Evolutionary conservation across 179 eudicot species (phyloP), one percentile per base, ranked within the genome.

Genomic region (Beta corolliflora): DNA sequence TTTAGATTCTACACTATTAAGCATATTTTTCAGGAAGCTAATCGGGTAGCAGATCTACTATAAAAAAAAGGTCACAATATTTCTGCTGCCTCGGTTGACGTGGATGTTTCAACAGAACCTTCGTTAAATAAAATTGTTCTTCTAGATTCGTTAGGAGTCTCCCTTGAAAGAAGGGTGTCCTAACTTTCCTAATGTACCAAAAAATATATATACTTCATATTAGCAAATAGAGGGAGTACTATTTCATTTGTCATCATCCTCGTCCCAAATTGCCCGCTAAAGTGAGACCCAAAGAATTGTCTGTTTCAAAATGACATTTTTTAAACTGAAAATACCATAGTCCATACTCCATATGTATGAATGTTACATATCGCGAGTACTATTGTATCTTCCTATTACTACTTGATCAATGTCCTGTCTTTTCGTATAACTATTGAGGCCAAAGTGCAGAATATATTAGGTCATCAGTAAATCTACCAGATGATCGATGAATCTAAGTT

Each of bases 251-350:
- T 73, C 72, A 63, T 52, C 52, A 25, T 73, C 45, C n/a, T 52
- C 15, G 55, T 29, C 69, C 8, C 64, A 64, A 80, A 73, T 64
- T 73, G 52, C 19, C 29, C 55, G 29, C 52, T 80, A 73, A 73
- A 74, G 65, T 73, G 52, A 73, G 66, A 58, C 56, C n/a, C 13
- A n/a, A 45, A 15, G 29, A 44, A 13, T 73, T 63, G 78, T 80
- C 78, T 19, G 64, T 80, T 80, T 80, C 73, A n/a, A 65, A 21
- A 55, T 72, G 61, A 73, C 73, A 73, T 60, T 73, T 70, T 58
- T 61, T 18, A 75, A 63, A 76, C 52, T 36, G 44, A 36, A 36
- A 36, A 36, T 36, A 36, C 41, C 2, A 36, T 36, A 36, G 41
- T n/a, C n/a, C n/a, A n/a, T n/a, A n/a, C n/a, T 36, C 50, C 79